Conservation (phyloP, 768 basidiomycete species). For the Trametes coccinea region DNA sequence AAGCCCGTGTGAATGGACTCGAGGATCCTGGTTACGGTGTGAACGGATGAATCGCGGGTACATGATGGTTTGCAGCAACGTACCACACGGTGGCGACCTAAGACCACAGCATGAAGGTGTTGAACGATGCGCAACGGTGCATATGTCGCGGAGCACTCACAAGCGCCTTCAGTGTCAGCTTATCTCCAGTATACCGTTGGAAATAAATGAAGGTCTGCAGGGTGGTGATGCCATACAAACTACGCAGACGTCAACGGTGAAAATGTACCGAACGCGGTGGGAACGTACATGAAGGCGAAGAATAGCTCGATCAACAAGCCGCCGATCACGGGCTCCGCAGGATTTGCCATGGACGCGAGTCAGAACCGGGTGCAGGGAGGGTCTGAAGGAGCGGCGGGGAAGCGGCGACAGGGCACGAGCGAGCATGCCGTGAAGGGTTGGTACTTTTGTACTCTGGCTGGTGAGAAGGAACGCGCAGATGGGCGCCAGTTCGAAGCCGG, state of each 20-base stretch:
- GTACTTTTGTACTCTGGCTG: neutral
- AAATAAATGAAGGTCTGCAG: slow-evolving; percentile 20
- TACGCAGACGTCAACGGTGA: neutral
- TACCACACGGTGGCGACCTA: slow-evolving; percentile 7
- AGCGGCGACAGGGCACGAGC: neutral
- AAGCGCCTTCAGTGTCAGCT: slow-evolving; percentile 5
- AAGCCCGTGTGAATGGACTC: slow-evolving; percentile 19
- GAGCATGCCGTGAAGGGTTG: neutral
- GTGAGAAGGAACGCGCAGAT: neutral
- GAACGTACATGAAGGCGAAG: slow-evolving; percentile 19
- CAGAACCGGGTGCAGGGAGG: neutral
- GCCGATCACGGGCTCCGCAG: slow-evolving; percentile 14
- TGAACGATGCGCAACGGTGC: no score
- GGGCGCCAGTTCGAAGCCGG: no score
- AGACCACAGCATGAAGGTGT: neutral
- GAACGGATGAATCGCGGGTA: neutral
- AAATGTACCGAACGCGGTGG: no score
- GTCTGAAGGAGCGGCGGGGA: neutral
- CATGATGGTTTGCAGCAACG: neutral
- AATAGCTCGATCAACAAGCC: slow-evolving; percentile 19
- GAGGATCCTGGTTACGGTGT: slow-evolving; percentile 11
- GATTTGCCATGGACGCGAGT: slow-evolving; percentile 7
- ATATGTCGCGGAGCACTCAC: neutral
- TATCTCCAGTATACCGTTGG: slow-evolving; percentile 12
- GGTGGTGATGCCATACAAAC: slow-evolving; percentile 20